Evolutionary conservation across 2,329 filamentous ascomycete species (phyloP).

Genomic region (Pseudocercospora fijiensis): DNA sequence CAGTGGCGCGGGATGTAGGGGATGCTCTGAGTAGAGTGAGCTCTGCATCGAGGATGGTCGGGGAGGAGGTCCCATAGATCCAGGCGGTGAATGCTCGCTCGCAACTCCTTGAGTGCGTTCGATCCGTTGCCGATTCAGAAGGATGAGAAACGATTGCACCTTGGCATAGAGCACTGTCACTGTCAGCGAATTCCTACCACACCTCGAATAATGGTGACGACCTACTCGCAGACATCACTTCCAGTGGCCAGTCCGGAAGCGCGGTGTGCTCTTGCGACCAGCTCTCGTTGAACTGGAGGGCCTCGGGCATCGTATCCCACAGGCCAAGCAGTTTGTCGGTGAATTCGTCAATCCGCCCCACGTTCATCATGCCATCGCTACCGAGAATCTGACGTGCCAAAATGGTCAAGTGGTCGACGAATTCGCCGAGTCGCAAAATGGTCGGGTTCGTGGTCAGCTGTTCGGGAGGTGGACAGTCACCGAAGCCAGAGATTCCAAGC

Average conservation of each 20-base stretch:
- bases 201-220: neutral
- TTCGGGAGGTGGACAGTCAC: slow-evolving; percentile 50
- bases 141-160: slow-evolving; percentile 50
- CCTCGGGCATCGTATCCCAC: slow-evolving; percentile 50
- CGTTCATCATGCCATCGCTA: slow-evolving; percentile 43
- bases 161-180: slow-evolving; percentile 47
- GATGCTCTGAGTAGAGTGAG: slow-evolving; percentile 25
- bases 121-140: slow-evolving; percentile 50
- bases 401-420: slow-evolving; percentile 50
- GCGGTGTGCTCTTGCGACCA: slow-evolving; percentile 43
- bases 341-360: slow-evolving; percentile 48
- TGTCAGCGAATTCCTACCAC: neutral
- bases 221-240: slow-evolving; percentile 48
- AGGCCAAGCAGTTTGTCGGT: slow-evolving; percentile 46
- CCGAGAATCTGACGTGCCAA: slow-evolving; percentile 50
- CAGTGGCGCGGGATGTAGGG: slow-evolving; percentile 31
- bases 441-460: slow-evolving; percentile 47
- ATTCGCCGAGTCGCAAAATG: slow-evolving; percentile 47
- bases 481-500: slow-evolving; percentile 51
- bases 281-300: slow-evolving; percentile 48
- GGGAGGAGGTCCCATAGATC: slow-evolving; percentile 21
- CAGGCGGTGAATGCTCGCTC: slow-evolving; percentile 24
- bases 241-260: slow-evolving; percentile 50
- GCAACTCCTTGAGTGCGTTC: slow-evolving; percentile 34
- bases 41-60: slow-evolving; percentile 19